Conservation (phyloP, 108 stramenopile species). For the Epithemia pelagica region DNA sequence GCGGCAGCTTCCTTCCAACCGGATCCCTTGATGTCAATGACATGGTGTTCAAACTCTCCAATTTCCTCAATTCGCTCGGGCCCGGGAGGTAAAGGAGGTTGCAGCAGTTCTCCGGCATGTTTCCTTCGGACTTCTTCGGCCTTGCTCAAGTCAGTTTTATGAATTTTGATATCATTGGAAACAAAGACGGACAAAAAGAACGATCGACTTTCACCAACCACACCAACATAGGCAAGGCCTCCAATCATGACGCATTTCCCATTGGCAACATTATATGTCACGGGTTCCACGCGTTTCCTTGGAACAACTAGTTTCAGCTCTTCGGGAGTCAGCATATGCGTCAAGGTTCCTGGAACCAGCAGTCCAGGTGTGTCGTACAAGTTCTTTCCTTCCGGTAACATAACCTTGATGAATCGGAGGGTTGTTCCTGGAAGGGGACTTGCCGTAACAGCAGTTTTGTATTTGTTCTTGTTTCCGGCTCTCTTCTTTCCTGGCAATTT, state of each 20-base stretch:
- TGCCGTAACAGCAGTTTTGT: conserved; percentile 74
- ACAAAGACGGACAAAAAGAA: conserved; percentile 95
- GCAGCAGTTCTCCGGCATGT: conserved; percentile 87
- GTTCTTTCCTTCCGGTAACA: conserved; percentile 57
- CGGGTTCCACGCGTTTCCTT: conserved; percentile 64
- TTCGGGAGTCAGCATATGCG: conserved; percentile 78
- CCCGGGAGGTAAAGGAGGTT: conserved; percentile 81
- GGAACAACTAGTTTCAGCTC: conserved; percentile 87
- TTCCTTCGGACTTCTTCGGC: conserved; percentile 78
- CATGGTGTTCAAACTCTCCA: conserved; percentile 83
- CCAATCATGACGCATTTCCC: conserved; percentile 84
- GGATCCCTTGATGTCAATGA: conserved; percentile 75
- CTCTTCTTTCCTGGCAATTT: conserved; percentile 29
- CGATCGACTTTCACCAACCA: conserved; percentile 76
- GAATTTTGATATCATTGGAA: conserved; percentile 92
- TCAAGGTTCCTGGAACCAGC: conserved; percentile 75
- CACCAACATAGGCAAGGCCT: conserved; percentile 76
- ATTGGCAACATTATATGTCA: conserved; percentile 71
- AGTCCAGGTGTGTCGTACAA: conserved; percentile 87
- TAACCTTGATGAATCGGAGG: conserved; percentile 82
- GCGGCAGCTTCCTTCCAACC: conserved; percentile 94
- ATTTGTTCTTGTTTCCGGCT: conserved; percentile 67
- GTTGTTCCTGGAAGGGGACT: conserved; percentile 86
- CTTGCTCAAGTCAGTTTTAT: conserved; percentile 61
- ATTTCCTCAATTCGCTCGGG: conserved; percentile 72